Percentiles rank a stretch among this genome's conserved stretches.
These are phyloP conservation scores for Pseudogymnoascus sp. DNA, from an alignment of 2,329 filamentous ascomycete genomes.

Conservation along the genomic window DNA sequence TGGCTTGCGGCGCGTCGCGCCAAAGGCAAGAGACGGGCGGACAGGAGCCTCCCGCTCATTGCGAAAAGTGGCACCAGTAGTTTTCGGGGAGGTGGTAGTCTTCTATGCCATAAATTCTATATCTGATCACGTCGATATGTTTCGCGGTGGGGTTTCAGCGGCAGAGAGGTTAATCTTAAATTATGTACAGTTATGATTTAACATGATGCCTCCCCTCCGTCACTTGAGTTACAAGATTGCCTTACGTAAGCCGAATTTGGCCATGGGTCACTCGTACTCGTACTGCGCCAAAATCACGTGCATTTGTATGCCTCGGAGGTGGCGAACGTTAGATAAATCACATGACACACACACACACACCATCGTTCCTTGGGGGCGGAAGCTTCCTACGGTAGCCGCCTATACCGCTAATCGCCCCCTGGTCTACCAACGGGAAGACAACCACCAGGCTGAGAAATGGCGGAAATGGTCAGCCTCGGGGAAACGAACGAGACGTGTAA, in stretches of 20 bases:
- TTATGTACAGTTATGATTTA: slow-evolving; percentile 16
- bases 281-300: background rate
- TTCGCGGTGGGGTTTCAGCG: slow-evolving; percentile 1
- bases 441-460: background rate
- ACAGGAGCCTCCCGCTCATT: slow-evolving; percentile 50
- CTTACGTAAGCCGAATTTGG: background rate
- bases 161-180: slow-evolving; percentile 11
- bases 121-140: background rate
- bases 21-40: slow-evolving; percentile 60
- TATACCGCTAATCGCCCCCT: background rate
- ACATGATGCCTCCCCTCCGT: slow-evolving; percentile 7
- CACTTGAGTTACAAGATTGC: background rate
- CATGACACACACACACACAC: background rate
- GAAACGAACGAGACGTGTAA: background rate
- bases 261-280: background rate
- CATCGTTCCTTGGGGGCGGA: background rate
- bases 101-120: slow-evolving; percentile 17
- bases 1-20: slow-evolving; percentile 50
- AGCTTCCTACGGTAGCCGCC: background rate
- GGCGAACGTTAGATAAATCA: background rate
- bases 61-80: slow-evolving; percentile 16
- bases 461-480: background rate
- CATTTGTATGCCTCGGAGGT: background rate
- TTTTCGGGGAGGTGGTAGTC: slow-evolving; percentile 10
- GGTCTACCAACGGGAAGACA: background rate